Base-by-base conservation (phyloP, 2,329 filamentous ascomycete genomes). In the Niveomyces coronatus region DNA sequence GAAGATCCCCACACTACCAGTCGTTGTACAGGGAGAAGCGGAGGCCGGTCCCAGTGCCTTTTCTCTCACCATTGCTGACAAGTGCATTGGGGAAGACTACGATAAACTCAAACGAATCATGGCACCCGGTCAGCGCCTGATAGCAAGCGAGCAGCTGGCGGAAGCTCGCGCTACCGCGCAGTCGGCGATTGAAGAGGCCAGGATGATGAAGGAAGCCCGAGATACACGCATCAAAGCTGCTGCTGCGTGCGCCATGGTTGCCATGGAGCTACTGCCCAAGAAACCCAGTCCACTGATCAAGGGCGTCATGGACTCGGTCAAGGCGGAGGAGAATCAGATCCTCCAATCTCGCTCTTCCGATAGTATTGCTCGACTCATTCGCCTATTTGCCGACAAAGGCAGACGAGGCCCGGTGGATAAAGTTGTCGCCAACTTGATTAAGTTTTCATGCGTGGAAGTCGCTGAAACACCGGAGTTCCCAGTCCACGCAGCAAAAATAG, bases 271-370 rank as follows among this genome's bases (percentile, higher is more conserved):
- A 20, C 71, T 95, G 9, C 89, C 93, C 0, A 96, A 94, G 73
- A 96, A 94, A 56, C 87, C 89, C 9, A 87, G 85, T 44, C 76
- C 81, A 14, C 77, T 94, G 10, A 98, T 98, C 63, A 95, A 94
- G 62, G 85, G 80, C 3, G 84, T 98, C 60, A 98, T 98, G 91
- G 91, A 98, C 57, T 96, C 89, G 52, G 76, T 98, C 53, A 98
- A 96, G 62, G 80, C 79, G 26, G 93, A 98, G 55, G 91, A 95
- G 51, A 96, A 93, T 52, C 62, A 82, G 19, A 85, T 91, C 47
- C 68, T 98, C 2, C 91, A 98, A 57, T 77, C 76, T 49, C 82
- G 89, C 17, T 94, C 89, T 19, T 85, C 88, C 2, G 76, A 75
- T 11, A 88, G 87, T 3, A 83, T 98, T 37, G 85, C 87, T 5